Evolutionary conservation across 2,329 filamentous ascomycete genomes (phyloP).

Genomic region (Penicillium sp.): DNA sequence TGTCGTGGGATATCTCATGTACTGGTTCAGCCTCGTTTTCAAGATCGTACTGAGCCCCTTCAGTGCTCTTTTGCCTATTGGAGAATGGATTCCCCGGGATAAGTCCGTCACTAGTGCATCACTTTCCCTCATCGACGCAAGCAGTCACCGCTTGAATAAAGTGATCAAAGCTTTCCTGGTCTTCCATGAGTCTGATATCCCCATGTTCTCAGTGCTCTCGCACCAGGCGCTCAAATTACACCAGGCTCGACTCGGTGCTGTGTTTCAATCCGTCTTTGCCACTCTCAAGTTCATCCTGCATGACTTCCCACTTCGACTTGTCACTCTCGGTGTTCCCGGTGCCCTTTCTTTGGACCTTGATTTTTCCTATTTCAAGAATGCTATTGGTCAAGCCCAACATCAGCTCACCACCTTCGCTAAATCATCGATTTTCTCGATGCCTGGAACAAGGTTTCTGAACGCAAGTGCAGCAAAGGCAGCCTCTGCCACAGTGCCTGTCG

Average conservation of each 20-base stretch:
- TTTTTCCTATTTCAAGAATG: constrained; percentile 14
- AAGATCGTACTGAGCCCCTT: constrained; percentile 35
- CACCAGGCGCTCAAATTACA: constrained; percentile 65
- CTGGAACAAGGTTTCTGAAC: constrained; percentile 29
- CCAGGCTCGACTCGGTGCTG: constrained; percentile 51
- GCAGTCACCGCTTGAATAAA: constrained; percentile 39
- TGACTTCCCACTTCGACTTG: constrained; percentile 36
- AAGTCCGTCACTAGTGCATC: constrained; percentile 41
- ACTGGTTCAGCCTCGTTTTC: constrained; percentile 36
- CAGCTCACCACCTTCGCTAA: constrained; percentile 23
- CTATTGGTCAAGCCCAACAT: constrained; percentile 17
- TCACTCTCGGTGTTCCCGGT: constrained; percentile 26
- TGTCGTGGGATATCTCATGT: constrained; percentile 54
- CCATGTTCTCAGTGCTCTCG: constrained; percentile 72
- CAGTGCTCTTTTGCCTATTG: constrained; percentile 33
- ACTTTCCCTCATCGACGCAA: constrained; percentile 42
- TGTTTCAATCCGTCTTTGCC: constrained; percentile 42
- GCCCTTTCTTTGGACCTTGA: constrained; percentile 22
- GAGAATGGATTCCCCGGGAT: constrained; percentile 35
- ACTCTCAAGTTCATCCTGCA: constrained; percentile 43
- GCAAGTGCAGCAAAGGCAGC: constrained; percentile 20
- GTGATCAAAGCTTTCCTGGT: constrained; percentile 40
- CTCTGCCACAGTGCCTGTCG: constrained; percentile 36
- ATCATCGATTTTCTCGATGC: constrained; percentile 22
- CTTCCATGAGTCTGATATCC: constrained; percentile 60